Evolutionary conservation across 768 basidiomycete genomes (phyloP), one percentile per base, ranked within the genome.

Genomic region (Boletus rubroflammeus): DNA sequence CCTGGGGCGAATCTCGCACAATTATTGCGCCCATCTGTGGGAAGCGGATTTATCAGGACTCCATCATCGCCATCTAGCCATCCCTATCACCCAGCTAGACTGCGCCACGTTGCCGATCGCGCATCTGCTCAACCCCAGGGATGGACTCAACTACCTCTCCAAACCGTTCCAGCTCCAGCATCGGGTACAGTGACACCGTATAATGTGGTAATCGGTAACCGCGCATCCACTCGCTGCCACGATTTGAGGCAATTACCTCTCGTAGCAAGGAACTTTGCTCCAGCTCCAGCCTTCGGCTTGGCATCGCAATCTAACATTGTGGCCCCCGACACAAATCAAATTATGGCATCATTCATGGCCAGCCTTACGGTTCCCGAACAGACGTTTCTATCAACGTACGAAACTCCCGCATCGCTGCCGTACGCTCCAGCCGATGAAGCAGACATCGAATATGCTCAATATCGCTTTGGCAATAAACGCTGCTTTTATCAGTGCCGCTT

Each of bases 401-500:
- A 41, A 15, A 31, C 11, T 9, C 49, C 52, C 14, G 23, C 55
- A 29, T n/a, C 40, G 3, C 26, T 42, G 14, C 41, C 48, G 6
- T 13, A 28, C 21, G 29, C 41, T 15, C 43, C 25, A 25, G 51
- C 42, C 10, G 66, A 66, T 26, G 53, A 56, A 48, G 51, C 51
- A 23, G 65, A 68, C 29, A 41, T 68, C n/a, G 64, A 68, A 43
- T 64, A 47, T 23, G 64, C 62, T 13, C 55, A 53, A 28, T 40
- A 40, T 32, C 64, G 54, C 26, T 68, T 68, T 35, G 55, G 55
- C 23, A 35, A 45, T 3, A 60, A 58, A 43, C 51, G 56, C 1
- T 58, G 58, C 36, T 57, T 61, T 42, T 68, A 68, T 47, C 60
- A 42, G 10, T 68, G 67, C 23, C 67, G 56, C 26, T 71, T 68